A percentile compares a stretch with the other conserved stretches of the same genome.
Evolutionary conservation across 345 rosid genomes (phyloP).

Genomic region (Populus tremula): DNA sequence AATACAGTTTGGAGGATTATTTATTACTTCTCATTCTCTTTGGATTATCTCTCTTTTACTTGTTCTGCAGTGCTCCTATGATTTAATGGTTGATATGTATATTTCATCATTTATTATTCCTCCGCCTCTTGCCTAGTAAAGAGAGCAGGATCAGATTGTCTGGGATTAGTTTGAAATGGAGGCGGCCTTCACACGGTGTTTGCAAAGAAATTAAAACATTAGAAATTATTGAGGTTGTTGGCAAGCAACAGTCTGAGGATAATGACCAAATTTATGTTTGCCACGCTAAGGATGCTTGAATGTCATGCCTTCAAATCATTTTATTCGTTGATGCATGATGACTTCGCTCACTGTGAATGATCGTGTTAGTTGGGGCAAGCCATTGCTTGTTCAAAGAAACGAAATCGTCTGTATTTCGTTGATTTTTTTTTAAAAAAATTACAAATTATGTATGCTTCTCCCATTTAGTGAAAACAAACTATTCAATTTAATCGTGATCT

Average conservation of each 20-base stretch:
- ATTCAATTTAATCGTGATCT: no score
- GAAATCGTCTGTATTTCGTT: not conserved
- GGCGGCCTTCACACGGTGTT: no score
- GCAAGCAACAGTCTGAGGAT: not conserved
- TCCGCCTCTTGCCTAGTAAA: not conserved
- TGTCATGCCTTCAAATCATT: not conserved
- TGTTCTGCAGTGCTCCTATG: not conserved
- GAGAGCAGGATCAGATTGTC: not conserved
- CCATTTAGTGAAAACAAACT: no score
- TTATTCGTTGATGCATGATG: not conserved
- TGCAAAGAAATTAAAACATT: no score
- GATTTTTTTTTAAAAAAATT: no score
- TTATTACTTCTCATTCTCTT: not conserved
- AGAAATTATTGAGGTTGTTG: not conserved
- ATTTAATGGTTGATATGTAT: not conserved
- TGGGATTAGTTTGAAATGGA: not conserved
- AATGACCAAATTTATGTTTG: no score
- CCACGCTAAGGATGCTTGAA: not conserved
- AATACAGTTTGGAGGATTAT: constrained; percentile 8
- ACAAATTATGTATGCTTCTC: no score
- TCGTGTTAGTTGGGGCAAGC: not conserved
- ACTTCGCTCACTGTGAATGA: not conserved
- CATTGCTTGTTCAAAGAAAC: not conserved
- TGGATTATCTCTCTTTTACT: not conserved
- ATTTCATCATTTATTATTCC: not conserved